phyloP scores from a whole-genome alignment of 2,329 filamentous ascomycete species.

The Fusarium avenaceum region DNA sequence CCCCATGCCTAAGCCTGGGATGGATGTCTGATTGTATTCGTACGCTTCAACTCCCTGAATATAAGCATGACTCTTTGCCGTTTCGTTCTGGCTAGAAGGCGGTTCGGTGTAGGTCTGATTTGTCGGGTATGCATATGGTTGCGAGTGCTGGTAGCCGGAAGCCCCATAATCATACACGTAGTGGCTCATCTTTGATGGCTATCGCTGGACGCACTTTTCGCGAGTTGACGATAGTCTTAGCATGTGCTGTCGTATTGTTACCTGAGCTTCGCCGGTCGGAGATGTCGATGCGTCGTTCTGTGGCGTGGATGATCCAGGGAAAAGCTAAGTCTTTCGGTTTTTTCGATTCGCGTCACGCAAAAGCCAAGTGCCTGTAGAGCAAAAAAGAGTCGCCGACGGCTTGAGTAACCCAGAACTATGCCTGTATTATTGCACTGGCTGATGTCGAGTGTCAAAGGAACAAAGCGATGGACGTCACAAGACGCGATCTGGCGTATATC shows the following conservation, averaged over 20 bases:
- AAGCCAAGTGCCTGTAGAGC: neutral
- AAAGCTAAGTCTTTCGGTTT: neutral
- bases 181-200: constrained; percentile 49
- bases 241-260: neutral
- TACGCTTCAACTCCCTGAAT: constrained; percentile 37
- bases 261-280: neutral
- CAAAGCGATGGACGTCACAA: constrained; percentile 6
- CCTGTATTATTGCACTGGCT: neutral
- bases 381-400: neutral
- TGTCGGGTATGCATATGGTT: constrained; percentile 37
- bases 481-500: constrained; percentile 25
- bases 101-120: constrained; percentile 29
- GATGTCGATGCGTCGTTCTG: neutral
- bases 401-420: neutral
- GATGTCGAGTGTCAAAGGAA: constrained; percentile 2
- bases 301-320: neutral
- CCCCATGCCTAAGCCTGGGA: constrained; percentile 54
- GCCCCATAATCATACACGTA: constrained; percentile 48
- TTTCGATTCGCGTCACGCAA: constrained; percentile 2
- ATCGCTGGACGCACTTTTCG: neutral
- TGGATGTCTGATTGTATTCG: constrained; percentile 49
- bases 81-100: constrained; percentile 23
- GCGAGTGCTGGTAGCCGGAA: constrained; percentile 44
- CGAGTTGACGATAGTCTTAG: neutral
- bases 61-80: constrained; percentile 16